Base-by-base conservation (phyloP, 1,139 yeast species). In the Diutina sp. region DNA sequence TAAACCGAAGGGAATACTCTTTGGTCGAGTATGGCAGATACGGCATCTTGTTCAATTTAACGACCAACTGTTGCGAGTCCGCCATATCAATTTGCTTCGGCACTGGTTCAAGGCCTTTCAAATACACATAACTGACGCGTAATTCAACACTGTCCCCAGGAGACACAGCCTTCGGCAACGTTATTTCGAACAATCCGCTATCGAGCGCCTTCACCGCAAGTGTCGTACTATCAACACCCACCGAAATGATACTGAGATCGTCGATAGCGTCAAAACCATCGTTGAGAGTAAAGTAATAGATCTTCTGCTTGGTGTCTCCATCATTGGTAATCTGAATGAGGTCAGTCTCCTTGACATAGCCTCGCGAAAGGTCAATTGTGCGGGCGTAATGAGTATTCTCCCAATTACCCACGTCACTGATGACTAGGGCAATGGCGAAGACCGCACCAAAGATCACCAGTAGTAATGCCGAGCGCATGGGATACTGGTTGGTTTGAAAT, bases 291-390 rank as follows among this genome's bases (percentile, higher is more conserved):
- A 84, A 77, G 59, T 69, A 78, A 70, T 90, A 90, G 58, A 73
- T 80, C 47, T 69, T 65, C 59, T 74, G 76, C 6, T 95, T 86
- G 56, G 71, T 69, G 6, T 69, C 59, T 48, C 79, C 90, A 51
- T 77, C 70, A 71, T 91, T 93, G 63, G 72, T 80, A 57, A 84
- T 76, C 55, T 74, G 78, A 56, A 90, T 65, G 45, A 78, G 69
- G 57, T 79, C 72, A 14, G 81, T 73, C 66, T 88, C 96, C 62
- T 81, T 82, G 57, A 84, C 77, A 66, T 85, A 91, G 6, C 91
- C 72, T 62, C 81, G 82, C 44, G 80, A 67, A 57, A 90, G 75
- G 65, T 90, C 97, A 51, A 90, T 65, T 11, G 76, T 65, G 62
- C 87, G 72, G 32, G 69, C 64, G 62, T 76, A 78, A 51, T 74